A percentile compares a stretch with the other conserved stretches of the same genome.
Conservation (phyloP, 495 filamentous ascomycete species). For the Ramalina peruviana region DNA sequence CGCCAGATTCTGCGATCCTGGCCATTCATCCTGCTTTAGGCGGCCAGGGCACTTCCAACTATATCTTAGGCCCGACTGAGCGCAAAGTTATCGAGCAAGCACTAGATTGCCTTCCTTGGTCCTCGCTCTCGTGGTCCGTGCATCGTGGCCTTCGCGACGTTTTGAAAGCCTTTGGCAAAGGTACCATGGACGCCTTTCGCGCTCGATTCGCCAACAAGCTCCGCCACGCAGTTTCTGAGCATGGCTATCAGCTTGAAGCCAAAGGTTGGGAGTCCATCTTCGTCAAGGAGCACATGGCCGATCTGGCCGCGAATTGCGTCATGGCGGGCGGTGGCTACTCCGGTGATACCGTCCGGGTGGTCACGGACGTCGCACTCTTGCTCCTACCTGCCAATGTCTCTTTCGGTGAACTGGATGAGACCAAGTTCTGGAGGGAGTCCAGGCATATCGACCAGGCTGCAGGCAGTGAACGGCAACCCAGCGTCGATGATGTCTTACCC, state of each 20-base stretch:
- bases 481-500: background rate
- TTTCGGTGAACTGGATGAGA: constrained; percentile 9
- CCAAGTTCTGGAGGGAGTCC: constrained; percentile 9
- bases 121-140: constrained; percentile 21
- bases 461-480: background rate
- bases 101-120: constrained; percentile 24
- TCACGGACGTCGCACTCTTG: constrained; percentile 13
- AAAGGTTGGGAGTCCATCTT: constrained; percentile 20
- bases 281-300: constrained; percentile 18
- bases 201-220: constrained; percentile 13
- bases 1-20: background rate
- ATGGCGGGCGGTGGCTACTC: constrained; percentile 20
- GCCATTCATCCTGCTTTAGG: background rate
- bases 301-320: constrained; percentile 17
- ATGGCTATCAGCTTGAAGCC: constrained; percentile 6
- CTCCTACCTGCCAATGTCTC: background rate
- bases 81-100: constrained; percentile 9
- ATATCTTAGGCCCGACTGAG: constrained; percentile 12
- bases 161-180: constrained; percentile 18
- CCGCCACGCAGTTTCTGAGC: constrained; percentile 2
- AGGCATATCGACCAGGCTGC: background rate
- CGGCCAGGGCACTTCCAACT: background rate
- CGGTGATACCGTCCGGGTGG: constrained; percentile 22
- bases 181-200: constrained; percentile 19
- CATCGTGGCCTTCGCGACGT: constrained; percentile 24